These are phyloP conservation scores for Saprolegnia parasitica DNA, from an alignment of 352 stramenopile genomes.

Conservation along the genomic window DNA sequence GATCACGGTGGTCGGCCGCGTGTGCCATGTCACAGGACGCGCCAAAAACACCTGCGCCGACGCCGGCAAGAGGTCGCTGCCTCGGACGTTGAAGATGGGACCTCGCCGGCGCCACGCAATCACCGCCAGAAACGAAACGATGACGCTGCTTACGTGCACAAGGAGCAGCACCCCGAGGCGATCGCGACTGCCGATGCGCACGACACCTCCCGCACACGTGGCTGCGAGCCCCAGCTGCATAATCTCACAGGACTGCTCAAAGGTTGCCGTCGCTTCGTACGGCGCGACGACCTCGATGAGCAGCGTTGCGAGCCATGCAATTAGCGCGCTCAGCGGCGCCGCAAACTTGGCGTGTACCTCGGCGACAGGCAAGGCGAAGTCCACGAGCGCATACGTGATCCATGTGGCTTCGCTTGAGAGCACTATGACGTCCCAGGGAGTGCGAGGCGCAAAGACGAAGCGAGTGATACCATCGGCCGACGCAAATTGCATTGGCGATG, in stretches of 20 bases:
- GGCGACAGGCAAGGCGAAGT: conserved; percentile 1
- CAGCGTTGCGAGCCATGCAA: background rate
- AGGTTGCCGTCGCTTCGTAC: background rate
- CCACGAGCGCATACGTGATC: conserved; percentile 16
- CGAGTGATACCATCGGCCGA: background rate
- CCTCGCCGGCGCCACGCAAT: too few relatives aligned
- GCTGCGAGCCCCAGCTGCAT: background rate
- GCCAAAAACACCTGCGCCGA: background rate
- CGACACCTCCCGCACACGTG: background rate
- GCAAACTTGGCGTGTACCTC: background rate
- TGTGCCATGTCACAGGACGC: background rate
- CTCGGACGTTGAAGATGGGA: background rate
- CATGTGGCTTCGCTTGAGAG: conserved; percentile 12
- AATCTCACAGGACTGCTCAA: background rate
- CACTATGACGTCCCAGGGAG: background rate
- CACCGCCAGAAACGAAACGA: background rate
- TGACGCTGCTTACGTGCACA: background rate
- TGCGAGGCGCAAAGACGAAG: background rate
- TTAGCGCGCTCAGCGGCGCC: background rate
- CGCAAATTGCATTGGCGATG: background rate
- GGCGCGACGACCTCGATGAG: background rate
- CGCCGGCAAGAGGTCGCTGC: background rate
- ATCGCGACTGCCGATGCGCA: conserved; percentile 3
- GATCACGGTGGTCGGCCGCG: background rate
- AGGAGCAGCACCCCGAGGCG: background rate